Evolutionary conservation across 1,284 basidiomycete genomes (phyloP), one percentile per base, ranked within the genome.

Genomic region (Thelephora terrestris): DNA sequence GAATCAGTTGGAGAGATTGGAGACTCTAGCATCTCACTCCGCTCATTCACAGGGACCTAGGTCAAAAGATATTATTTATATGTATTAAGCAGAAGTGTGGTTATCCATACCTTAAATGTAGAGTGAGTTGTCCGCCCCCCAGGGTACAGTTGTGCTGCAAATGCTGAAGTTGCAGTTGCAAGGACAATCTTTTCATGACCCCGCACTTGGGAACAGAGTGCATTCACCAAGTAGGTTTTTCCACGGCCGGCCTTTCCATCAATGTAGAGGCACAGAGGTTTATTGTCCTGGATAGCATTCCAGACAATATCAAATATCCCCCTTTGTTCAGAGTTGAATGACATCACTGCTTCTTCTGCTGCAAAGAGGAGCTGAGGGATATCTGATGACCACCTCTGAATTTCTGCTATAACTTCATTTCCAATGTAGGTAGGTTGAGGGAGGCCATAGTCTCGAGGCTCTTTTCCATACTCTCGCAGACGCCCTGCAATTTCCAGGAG

Each of bases 221-320:
- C 55, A 45, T 62, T 62, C 1, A 68, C 54, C 2, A 70, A 46
- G 29, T 60, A 67, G 0, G 67, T 71, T 55, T 71, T 71, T 1
- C 69, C 69, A 3, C 64, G 54, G 0, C 69, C 69, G 3, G 67
- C 68, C 48, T 64, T 62, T 5, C 69, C 68, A 50, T 70, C 64
- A n/a, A 71, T 53, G 47, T 68, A 70, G 2, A 60, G 51, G 29
- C 48, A 57, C 0, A 64, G 46, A 3, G 57, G 55, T 2, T 45
- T 47, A 7, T 47, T 43, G 5, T 57, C 36, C 4, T 48, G 17
- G 9, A 64, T 55, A 5, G 61, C 58, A 43, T 58, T 44, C 44
- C 61, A 50, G n/a, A 67, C 54, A 17, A 53, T 46, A 27, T 57
- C 53, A 47, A 58, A 68, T 20, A 67, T 57, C 9, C 47, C 23